These are phyloP conservation scores for Ogataea methylovora DNA, from an alignment of 805 yeast species.

Conservation along the genomic window DNA sequence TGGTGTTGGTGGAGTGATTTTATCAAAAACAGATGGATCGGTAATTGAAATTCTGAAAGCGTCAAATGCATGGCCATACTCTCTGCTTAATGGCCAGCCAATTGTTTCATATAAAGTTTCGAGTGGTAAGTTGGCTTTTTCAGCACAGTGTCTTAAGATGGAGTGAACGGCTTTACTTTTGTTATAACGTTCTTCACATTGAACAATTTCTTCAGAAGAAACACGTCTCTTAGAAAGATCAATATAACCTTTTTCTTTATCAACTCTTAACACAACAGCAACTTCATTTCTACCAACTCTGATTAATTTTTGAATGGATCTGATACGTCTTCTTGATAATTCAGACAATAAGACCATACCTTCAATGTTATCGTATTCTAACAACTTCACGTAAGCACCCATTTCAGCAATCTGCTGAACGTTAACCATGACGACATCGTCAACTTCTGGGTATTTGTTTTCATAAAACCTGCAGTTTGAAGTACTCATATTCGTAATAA, in stretches of 20 bases:
- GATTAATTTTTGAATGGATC: conserved; percentile 94
- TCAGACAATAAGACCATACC: conserved; percentile 97
- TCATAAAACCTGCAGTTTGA: conserved; percentile 95
- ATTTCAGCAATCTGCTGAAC: conserved; percentile 98
- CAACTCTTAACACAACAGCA: conserved; percentile 95
- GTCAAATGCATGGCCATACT: conserved; percentile 94
- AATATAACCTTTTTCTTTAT: conserved; percentile 96
- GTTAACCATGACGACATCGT: conserved; percentile 98
- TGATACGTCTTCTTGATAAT: conserved; percentile 95
- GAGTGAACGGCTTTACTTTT: conserved; percentile 97
- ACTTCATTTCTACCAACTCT: conserved; percentile 98
- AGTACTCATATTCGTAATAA: conserved; percentile 77
- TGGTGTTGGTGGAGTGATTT: conserved; percentile 58
- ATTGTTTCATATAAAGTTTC: conserved; percentile 80
- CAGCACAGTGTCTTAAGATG: conserved; percentile 97
- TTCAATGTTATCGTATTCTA: conserved; percentile 96
- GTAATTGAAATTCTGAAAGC: conserved; percentile 96
- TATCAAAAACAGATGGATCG: conserved; percentile 82
- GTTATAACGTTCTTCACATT: conserved; percentile 96
- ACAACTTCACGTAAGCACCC: conserved; percentile 96
- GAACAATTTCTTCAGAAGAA: conserved; percentile 92
- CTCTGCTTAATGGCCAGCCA: conserved; percentile 97
- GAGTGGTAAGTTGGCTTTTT: conserved; percentile 82
- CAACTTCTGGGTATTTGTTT: conserved; percentile 97
- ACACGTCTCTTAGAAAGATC: conserved; percentile 97